phyloP scores from a whole-genome alignment of 257 asterid species.

The Buddleja alternifolia region DNA sequence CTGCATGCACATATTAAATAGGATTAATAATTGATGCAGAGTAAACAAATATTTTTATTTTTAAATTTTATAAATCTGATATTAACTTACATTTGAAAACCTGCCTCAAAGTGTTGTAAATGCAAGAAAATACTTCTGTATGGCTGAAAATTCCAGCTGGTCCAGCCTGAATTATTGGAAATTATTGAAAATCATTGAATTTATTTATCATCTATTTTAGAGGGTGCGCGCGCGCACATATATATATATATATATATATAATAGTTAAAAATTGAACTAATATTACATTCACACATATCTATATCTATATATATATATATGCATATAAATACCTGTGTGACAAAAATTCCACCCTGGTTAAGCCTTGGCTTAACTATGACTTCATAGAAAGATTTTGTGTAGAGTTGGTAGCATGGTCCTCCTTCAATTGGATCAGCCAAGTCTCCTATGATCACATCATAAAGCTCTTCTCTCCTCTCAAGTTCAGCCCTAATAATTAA shows the following conservation, averaged over 20 bases:
- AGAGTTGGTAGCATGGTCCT: slow-evolving; percentile 92
- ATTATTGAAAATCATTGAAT: too few species aligned
- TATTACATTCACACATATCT: too few species aligned
- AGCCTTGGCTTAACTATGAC: slow-evolving; percentile 69
- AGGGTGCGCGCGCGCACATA: too few species aligned
- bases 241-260: neutral
- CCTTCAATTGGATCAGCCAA: slow-evolving; percentile 98
- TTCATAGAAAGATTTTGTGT: slow-evolving; percentile 90
- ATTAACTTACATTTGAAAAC: slow-evolving; percentile 84
- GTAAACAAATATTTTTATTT: too few species aligned
- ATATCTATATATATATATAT: too few species aligned
- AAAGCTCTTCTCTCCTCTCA: slow-evolving; percentile 66
- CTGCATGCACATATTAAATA: slow-evolving; percentile 46
- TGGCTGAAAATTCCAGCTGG: slow-evolving; percentile 97
- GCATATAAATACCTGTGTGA: slow-evolving; percentile 68
- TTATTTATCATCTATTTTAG: neutral
- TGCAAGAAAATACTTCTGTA: slow-evolving; percentile 90
- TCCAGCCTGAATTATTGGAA: slow-evolving; percentile 62
- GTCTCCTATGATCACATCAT: slow-evolving; percentile 92
- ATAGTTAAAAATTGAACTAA: neutral
- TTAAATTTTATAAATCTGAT: neutral
- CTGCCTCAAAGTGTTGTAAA: slow-evolving; percentile 82
- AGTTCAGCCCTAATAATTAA: slow-evolving; percentile 72
- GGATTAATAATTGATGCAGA: too few species aligned
- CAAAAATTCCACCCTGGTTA: slow-evolving; percentile 70